These are phyloP conservation scores for Sphenostylis stenocarpa DNA, from an alignment of 306 rosid genomes.

Conservation along the genomic window DNA sequence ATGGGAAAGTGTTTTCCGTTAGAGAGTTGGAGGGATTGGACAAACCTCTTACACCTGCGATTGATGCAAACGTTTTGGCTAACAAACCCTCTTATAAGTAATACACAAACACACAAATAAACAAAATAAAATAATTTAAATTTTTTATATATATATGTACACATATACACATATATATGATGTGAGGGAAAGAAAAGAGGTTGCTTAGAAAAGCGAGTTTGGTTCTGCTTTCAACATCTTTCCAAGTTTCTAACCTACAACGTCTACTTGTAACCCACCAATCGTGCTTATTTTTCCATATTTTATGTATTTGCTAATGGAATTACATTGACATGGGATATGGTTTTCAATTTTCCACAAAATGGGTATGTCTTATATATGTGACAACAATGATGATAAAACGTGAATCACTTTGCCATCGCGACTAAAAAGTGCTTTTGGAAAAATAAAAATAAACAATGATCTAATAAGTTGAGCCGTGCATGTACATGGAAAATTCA, in stretches of 20 bases:
- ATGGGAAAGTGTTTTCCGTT: slow-evolving; percentile 84
- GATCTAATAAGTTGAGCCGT: not conserved
- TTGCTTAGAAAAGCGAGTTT: slow-evolving; percentile 83
- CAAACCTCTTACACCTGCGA: slow-evolving; percentile 77
- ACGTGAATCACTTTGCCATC: slow-evolving; percentile 41
- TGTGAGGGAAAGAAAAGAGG: slow-evolving; percentile 43
- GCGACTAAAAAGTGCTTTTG: not conserved
- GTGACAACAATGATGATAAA: slow-evolving; percentile 25
- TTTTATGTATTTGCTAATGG: slow-evolving; percentile 24
- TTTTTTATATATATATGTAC: not conserved
- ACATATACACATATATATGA: not conserved
- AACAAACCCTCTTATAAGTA: slow-evolving; percentile 57
- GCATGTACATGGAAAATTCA: slow-evolving; percentile 21
- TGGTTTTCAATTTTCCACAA: not conserved
- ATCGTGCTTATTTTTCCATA: slow-evolving; percentile 28
- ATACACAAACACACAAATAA: slow-evolving; percentile 24
- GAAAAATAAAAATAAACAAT: not conserved
- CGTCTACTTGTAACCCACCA: slow-evolving; percentile 98
- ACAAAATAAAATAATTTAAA: not conserved
- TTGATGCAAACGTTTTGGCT: slow-evolving; percentile 95
- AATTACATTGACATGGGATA: not conserved
- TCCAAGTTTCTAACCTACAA: slow-evolving; percentile 95
- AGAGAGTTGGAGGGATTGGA: slow-evolving; percentile 76
- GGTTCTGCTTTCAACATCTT: slow-evolving; percentile 98
- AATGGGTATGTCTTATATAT: not conserved